phyloP scores from a whole-genome alignment of 2,329 filamentous ascomycete genomes.

The Pseudogymnoascus sp. region DNA sequence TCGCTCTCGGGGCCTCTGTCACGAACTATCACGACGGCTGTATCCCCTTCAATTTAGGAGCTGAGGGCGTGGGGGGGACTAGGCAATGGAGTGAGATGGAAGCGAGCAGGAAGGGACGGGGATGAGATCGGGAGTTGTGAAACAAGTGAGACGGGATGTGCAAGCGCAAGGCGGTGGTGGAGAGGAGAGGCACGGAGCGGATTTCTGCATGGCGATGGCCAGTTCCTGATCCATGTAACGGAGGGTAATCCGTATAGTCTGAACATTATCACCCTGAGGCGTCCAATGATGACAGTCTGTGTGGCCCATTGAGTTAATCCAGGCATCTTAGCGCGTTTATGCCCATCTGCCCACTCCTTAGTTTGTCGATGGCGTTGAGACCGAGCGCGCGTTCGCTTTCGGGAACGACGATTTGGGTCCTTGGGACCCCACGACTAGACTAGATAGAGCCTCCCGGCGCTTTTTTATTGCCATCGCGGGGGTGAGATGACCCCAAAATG shows the following conservation, averaged over 20 bases:
- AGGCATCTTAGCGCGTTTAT: slow-evolving; percentile 1
- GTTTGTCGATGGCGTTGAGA: neutral
- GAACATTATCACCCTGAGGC: neutral
- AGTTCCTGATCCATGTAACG: neutral
- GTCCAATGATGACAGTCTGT: neutral
- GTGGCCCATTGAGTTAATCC: neutral
- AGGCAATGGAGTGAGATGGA: neutral
- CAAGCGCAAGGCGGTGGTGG: neutral
- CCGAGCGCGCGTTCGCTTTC: neutral
- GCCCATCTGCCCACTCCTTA: neutral
- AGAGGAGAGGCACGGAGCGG: neutral
- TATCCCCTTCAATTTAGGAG: neutral
- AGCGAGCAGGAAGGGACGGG: slow-evolving; percentile 1
- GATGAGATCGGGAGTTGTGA: neutral
- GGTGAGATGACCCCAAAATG: neutral
- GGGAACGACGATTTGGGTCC: neutral
- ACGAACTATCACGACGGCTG: neutral
- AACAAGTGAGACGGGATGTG: slow-evolving; percentile 2
- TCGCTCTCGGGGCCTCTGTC: neutral
- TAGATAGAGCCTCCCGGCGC: slow-evolving; percentile 1
- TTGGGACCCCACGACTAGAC: neutral
- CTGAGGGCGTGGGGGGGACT: neutral
- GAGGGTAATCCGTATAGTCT: neutral
- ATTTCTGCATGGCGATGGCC: neutral
- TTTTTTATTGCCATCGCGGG: neutral